phyloP scores from a whole-genome alignment of 2,329 filamentous ascomycete genomes.

The Herpotrichia juniperi region DNA sequence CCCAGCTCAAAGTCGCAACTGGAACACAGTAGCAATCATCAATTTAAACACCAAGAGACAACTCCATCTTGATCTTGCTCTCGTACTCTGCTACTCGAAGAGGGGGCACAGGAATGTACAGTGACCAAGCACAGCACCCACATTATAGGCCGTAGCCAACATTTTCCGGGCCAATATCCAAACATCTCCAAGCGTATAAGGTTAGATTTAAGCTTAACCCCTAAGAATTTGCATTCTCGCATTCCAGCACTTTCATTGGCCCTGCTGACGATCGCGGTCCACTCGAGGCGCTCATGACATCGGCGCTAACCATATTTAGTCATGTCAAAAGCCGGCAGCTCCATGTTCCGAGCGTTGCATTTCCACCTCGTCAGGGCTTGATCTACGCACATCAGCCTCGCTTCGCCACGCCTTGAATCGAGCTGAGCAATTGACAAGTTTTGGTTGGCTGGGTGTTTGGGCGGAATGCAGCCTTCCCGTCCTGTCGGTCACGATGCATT shows the following conservation, averaged over 20 bases:
- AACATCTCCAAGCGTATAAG: no score
- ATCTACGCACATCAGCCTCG: background rate
- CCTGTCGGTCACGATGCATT: background rate
- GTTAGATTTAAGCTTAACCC: no score
- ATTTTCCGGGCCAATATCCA: no score
- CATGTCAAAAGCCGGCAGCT: background rate
- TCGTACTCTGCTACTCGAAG: no score
- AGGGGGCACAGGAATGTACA: no score
- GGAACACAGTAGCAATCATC: no score
- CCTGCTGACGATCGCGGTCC: background rate
- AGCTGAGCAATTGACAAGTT: background rate
- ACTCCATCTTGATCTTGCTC: no score
- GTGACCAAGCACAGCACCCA: no score
- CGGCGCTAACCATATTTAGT: background rate
- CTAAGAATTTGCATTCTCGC: background rate
- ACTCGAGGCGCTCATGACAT: no score
- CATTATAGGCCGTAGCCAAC: no score
- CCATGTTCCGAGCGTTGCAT: slow-evolving; percentile 1
- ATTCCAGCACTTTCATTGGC: background rate
- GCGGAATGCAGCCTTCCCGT: background rate
- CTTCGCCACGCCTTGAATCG: background rate
- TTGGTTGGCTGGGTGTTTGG: background rate
- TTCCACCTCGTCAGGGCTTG: background rate
- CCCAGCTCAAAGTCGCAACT: no score
- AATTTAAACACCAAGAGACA: no score